phyloP scores from a whole-genome alignment of 1,284 basidiomycete species.

The Bondarzewia mesenterica region DNA sequence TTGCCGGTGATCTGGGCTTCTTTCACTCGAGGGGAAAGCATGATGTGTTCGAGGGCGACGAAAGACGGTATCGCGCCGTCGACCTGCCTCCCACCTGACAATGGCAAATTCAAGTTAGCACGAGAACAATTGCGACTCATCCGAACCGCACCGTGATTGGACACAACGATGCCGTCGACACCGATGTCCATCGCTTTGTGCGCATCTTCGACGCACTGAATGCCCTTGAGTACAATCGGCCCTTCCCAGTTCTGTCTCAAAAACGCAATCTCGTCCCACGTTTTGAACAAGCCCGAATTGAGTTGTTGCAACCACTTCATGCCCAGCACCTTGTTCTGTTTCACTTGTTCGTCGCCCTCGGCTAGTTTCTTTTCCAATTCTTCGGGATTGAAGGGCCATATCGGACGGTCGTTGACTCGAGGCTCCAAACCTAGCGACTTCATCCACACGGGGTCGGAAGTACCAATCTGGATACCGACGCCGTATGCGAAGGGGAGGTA shows the following conservation, averaged over 20 bases:
- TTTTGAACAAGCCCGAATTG: slow-evolving; percentile 48
- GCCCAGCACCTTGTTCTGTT: slow-evolving; percentile 36
- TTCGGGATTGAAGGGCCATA: slow-evolving; percentile 51
- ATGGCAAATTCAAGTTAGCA: background rate
- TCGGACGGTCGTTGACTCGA: slow-evolving; percentile 28
- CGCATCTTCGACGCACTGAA: slow-evolving; percentile 60
- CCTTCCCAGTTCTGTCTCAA: slow-evolving; percentile 64
- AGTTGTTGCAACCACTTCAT: slow-evolving; percentile 47
- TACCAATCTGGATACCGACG: slow-evolving; percentile 48
- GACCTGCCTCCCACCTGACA: slow-evolving; percentile 66
- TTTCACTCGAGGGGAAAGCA: slow-evolving; percentile 46
- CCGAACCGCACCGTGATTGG: slow-evolving; percentile 72
- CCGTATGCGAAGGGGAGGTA: slow-evolving; percentile 61
- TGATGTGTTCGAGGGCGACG: slow-evolving; percentile 57
- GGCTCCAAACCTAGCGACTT: slow-evolving; percentile 32
- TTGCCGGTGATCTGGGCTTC: slow-evolving; percentile 49
- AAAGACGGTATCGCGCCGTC: slow-evolving; percentile 73
- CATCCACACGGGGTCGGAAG: slow-evolving; percentile 71
- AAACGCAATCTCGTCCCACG: slow-evolving; percentile 60
- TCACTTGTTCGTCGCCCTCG: slow-evolving; percentile 38
- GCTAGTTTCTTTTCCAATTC: slow-evolving; percentile 29
- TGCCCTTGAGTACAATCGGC: slow-evolving; percentile 63
- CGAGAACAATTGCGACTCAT: background rate
- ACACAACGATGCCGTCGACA: slow-evolving; percentile 71
- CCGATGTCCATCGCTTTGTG: slow-evolving; percentile 58